Conservation (phyloP, 495 filamentous ascomycete species). For the Aspergillus baeticus region DNA sequence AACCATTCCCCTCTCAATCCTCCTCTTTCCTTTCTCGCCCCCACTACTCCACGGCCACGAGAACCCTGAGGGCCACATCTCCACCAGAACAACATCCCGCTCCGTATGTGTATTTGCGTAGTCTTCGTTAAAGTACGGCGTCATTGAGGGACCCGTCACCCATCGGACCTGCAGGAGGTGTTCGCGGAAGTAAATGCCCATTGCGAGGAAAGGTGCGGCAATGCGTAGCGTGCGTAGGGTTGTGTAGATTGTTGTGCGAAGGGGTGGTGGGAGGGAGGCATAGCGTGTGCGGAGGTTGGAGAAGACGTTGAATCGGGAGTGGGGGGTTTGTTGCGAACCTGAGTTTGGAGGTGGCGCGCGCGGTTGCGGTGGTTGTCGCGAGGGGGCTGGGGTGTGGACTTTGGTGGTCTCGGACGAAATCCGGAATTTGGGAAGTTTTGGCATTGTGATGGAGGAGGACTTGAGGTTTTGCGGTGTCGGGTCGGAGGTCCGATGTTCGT, state of each 20-base stretch:
- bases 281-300: constrained; percentile 32
- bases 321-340: not conserved
- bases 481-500: not conserved
- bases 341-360: not conserved
- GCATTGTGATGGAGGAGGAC: not conserved
- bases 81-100: constrained; percentile 50
- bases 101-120: constrained; percentile 54
- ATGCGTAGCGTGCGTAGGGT: constrained; percentile 43
- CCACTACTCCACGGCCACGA: constrained; percentile 24
- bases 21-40: constrained; percentile 36
- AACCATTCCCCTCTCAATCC: constrained; percentile 52
- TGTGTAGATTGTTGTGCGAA: constrained; percentile 27
- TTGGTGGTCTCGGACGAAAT: constrained; percentile 24
- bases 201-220: constrained; percentile 60
- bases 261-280: constrained; percentile 30
- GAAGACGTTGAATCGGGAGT: constrained; percentile 22
- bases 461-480: not conserved
- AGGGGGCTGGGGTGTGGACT: not conserved
- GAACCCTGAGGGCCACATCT: constrained; percentile 41
- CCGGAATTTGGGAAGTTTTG: constrained; percentile 12
- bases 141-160: constrained; percentile 73
- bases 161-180: constrained; percentile 60
- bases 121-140: constrained; percentile 69
- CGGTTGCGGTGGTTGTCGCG: not conserved
- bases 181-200: constrained; percentile 62